Percentiles rank a stretch among this genome's conserved stretches.
Evolutionary conservation across 768 basidiomycete species (phyloP).

Genomic region (Coprinopsis sp.): DNA sequence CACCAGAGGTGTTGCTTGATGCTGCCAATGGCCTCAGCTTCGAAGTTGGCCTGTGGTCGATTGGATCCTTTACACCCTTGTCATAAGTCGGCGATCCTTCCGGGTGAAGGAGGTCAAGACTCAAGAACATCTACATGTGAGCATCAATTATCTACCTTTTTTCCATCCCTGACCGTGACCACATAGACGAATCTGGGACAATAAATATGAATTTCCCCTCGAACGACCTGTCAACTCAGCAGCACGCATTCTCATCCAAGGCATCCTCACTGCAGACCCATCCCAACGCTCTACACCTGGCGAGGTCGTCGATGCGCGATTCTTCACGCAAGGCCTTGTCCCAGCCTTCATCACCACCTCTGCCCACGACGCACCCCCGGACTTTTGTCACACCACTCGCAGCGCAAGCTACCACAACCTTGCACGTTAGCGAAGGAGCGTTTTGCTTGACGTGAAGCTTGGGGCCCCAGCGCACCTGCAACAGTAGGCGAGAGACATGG

Average conservation of each 20-base stretch:
- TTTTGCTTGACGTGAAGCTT: conserved; percentile 63
- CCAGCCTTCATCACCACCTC: conserved; percentile 77
- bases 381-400: conserved; percentile 65
- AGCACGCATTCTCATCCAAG: conserved; percentile 71
- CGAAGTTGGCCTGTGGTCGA: conserved; percentile 97
- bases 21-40: conserved; percentile 95
- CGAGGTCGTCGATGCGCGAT: conserved; percentile 79
- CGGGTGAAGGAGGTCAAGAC: conserved; percentile 98
- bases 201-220: conserved; percentile 87
- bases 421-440: conserved; percentile 55
- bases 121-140: conserved; percentile 91
- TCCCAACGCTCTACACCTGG: conserved; percentile 76
- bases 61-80: conserved; percentile 95
- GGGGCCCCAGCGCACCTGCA: conserved; percentile 17
- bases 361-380: conserved; percentile 70
- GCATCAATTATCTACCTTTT: conserved; percentile 15
- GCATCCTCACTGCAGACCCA: conserved; percentile 84
- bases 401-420: conserved; percentile 66
- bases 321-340: conserved; percentile 78
- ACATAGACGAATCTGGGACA: conserved; percentile 82
- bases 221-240: conserved; percentile 69
- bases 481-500: neutral
- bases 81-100: conserved; percentile 93
- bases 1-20: conserved; percentile 95
- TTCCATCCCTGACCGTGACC: conserved; percentile 4